These are phyloP conservation scores for Aotearoamyces nothofagi DNA, from an alignment of 2,329 filamentous ascomycete genomes.

Conservation along the genomic window DNA sequence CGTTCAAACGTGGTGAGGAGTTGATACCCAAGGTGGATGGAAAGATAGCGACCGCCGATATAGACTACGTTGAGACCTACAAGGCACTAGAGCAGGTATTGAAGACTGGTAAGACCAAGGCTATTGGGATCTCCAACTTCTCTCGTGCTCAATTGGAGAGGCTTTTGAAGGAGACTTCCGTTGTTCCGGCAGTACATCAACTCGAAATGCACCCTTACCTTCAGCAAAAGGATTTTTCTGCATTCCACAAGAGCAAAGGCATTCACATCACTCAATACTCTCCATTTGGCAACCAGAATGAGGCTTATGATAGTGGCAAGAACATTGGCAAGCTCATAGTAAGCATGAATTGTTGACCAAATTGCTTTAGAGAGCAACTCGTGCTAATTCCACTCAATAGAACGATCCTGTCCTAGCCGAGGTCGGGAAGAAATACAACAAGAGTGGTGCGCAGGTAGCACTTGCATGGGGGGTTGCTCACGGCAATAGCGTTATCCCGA, in stretches of 20 bases:
- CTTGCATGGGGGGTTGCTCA: conserved; percentile 42
- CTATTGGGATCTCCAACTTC: conserved; percentile 52
- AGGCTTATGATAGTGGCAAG: conserved; percentile 43
- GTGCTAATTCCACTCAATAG: conserved; percentile 4
- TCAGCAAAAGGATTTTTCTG: conserved; percentile 31
- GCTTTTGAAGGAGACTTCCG: conserved; percentile 25
- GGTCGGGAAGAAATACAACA: conserved; percentile 37
- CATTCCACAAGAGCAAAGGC: conserved; percentile 27
- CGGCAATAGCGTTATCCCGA: conserved; percentile 46
- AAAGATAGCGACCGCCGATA: conserved; percentile 11
- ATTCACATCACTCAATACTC: conserved; percentile 30
- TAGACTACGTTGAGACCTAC: conserved; percentile 35
- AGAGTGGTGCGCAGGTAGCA: conserved; percentile 40
- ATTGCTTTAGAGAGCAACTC: background rate
- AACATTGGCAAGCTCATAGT: conserved; percentile 26
- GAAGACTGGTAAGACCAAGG: conserved; percentile 31
- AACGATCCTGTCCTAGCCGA: conserved; percentile 38
- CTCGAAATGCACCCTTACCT: conserved; percentile 37
- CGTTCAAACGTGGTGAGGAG: conserved; percentile 14
- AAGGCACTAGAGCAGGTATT: conserved; percentile 40
- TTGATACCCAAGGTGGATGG: conserved; percentile 14
- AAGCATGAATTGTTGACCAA: conserved; percentile 2
- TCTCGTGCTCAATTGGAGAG: conserved; percentile 22
- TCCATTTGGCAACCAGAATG: conserved; percentile 44
- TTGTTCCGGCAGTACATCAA: conserved; percentile 42